phyloP scores from a whole-genome alignment of 2,329 filamentous ascomycete genomes.

The Colletotrichum noveboracense region DNA sequence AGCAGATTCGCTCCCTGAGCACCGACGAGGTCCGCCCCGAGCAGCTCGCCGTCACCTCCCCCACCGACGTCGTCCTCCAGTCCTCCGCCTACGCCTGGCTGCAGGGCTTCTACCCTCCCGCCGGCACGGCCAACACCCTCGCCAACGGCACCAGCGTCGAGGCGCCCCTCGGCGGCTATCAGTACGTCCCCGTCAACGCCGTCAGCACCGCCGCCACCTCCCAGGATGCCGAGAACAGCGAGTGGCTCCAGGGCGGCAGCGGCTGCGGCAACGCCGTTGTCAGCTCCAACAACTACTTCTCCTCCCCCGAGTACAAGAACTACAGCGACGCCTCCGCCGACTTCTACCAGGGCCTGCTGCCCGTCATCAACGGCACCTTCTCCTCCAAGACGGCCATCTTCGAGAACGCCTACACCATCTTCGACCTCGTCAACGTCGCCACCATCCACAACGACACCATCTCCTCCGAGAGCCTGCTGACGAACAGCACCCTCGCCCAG shows the following conservation, averaged over 20 bases:
- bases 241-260: slow-evolving; percentile 64
- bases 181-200: slow-evolving; percentile 78
- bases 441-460: slow-evolving; percentile 67
- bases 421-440: slow-evolving; percentile 65
- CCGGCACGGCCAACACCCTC: slow-evolving; percentile 65
- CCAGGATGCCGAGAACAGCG: slow-evolving; percentile 58
- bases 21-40: slow-evolving; percentile 68
- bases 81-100: slow-evolving; percentile 81
- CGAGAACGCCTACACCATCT: slow-evolving; percentile 68
- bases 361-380: slow-evolving; percentile 61
- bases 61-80: slow-evolving; percentile 78
- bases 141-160: slow-evolving; percentile 72
- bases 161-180: slow-evolving; percentile 79
- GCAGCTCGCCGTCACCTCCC: slow-evolving; percentile 76
- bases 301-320: slow-evolving; percentile 48
- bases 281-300: slow-evolving; percentile 61
- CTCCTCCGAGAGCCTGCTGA: slow-evolving; percentile 63
- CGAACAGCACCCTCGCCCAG: slow-evolving; percentile 61
- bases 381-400: slow-evolving; percentile 51
- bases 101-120: slow-evolving; percentile 86
- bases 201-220: slow-evolving; percentile 60
- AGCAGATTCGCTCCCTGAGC: slow-evolving; percentile 71
- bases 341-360: slow-evolving; percentile 62
- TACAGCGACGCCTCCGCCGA: slow-evolving; percentile 58
- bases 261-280: slow-evolving; percentile 60